Percentiles rank a stretch among this genome's conserved stretches.
Conservation (phyloP, 768 basidiomycete genomes). For the Phylloporus rhodoxanthus region DNA sequence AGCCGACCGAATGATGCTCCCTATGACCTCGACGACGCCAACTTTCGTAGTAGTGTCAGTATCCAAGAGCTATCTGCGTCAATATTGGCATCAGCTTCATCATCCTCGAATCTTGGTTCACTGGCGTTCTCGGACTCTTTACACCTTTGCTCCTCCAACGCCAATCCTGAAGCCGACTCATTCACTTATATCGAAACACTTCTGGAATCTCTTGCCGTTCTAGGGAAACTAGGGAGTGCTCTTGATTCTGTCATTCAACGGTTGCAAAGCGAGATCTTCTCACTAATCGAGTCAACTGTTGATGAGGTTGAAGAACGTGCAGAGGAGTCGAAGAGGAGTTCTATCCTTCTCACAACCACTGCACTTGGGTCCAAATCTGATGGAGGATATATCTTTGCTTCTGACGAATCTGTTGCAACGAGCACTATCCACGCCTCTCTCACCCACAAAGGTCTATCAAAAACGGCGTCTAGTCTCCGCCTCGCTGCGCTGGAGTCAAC, state of each 20-base stretch:
- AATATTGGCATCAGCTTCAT: conserved; percentile 19
- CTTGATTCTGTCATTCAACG: conserved; percentile 83
- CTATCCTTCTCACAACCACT: conserved; percentile 31
- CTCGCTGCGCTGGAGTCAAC: conserved; percentile 70
- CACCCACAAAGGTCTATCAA: conserved; percentile 15
- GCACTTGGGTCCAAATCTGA: conserved; percentile 41
- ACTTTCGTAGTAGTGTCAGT: conserved; percentile 19
- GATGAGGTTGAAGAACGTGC: conserved; percentile 90
- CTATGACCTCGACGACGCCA: conserved; percentile 50
- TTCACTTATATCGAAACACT: conserved; percentile 91
- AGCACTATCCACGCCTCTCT: conserved; percentile 24
- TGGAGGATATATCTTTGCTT: conserved; percentile 46
- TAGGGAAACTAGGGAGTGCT: conserved; percentile 81
- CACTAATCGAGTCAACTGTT: conserved; percentile 78
- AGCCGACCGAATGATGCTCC: conserved; percentile 76
- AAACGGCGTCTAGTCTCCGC: conserved; percentile 53
- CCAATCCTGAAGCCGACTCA: conserved; percentile 87
- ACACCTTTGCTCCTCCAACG: conserved; percentile 21
- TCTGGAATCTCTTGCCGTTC: conserved; percentile 84
- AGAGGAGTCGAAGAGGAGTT: conserved; percentile 63
- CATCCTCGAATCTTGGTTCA: conserved; percentile 21
- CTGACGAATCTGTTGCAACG: conserved; percentile 15
- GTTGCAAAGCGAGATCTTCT: conserved; percentile 75
- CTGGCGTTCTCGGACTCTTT: conserved; percentile 16
- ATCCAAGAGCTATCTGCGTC: conserved; percentile 18